A percentile compares a stretch with the other conserved stretches of the same genome.
Evolutionary conservation across 2,329 filamentous ascomycete species (phyloP).

Genomic region (Epichloe brachyelytri): DNA sequence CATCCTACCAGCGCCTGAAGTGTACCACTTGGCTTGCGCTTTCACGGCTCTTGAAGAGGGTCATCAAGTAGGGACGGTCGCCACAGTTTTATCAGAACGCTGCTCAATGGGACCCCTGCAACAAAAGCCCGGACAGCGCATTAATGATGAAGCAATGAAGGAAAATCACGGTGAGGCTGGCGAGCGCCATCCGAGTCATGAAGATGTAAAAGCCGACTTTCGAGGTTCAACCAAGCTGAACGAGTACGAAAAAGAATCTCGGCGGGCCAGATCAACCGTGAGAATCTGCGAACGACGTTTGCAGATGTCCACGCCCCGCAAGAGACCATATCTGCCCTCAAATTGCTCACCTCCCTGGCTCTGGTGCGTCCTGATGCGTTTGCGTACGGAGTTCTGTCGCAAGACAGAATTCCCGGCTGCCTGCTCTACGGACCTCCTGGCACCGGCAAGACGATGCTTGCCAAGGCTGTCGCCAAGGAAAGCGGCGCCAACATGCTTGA

Average conservation of each 20-base stretch:
- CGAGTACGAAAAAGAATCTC: slow-evolving; percentile 74
- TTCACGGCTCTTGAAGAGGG: slow-evolving; percentile 15
- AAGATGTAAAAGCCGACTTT: slow-evolving; percentile 17
- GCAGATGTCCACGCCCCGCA: slow-evolving; percentile 69
- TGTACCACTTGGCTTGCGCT: slow-evolving; percentile 25
- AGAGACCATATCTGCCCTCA: slow-evolving; percentile 76
- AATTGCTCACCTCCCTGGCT: slow-evolving; percentile 78
- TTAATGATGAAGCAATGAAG: slow-evolving; percentile 17
- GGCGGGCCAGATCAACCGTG: slow-evolving; percentile 66
- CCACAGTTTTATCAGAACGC: slow-evolving; percentile 17
- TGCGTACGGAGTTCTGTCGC: slow-evolving; percentile 82
- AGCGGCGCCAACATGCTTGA: slow-evolving; percentile 66
- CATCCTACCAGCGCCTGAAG: slow-evolving; percentile 25
- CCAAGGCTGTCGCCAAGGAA: slow-evolving; percentile 56
- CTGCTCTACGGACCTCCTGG: slow-evolving; percentile 82
- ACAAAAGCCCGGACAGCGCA: slow-evolving; percentile 18
- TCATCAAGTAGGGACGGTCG: slow-evolving; percentile 9
- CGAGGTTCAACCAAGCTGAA: slow-evolving; percentile 39
- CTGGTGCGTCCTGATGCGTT: slow-evolving; percentile 88
- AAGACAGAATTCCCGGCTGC: slow-evolving; percentile 80
- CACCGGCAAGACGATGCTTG: slow-evolving; percentile 59
- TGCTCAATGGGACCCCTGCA: slow-evolving; percentile 20
- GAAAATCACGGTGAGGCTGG: slow-evolving; percentile 11
- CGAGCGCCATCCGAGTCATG: slow-evolving; percentile 15
- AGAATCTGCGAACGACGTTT: slow-evolving; percentile 78